A percentile compares a stretch with the other conserved stretches of the same genome.
These are phyloP conservation scores for Collariella sp. DNA, from an alignment of 495 filamentous ascomycete genomes.

Conservation along the genomic window DNA sequence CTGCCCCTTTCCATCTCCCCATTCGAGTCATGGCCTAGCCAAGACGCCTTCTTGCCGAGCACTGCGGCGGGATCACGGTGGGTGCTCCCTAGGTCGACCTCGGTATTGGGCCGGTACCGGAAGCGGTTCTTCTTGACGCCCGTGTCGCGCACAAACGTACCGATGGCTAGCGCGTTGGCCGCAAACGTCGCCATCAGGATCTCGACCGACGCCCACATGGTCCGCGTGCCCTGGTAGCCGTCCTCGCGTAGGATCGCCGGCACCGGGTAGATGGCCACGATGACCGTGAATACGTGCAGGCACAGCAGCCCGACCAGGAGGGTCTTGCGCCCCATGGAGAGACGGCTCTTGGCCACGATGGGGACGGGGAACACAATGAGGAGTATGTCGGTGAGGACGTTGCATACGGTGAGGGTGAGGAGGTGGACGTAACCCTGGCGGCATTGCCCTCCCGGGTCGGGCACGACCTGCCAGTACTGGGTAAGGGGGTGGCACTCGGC, in stretches of 20 bases:
- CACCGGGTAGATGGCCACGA: slow-evolving; percentile 66
- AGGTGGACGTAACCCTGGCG: slow-evolving; percentile 74
- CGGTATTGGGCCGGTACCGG: slow-evolving; percentile 38
- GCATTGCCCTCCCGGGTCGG: slow-evolving; percentile 78
- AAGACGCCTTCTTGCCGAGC: too few species aligned
- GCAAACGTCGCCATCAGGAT: slow-evolving; percentile 65
- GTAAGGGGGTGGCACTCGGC: slow-evolving; percentile 75
- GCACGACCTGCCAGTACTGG: slow-evolving; percentile 83
- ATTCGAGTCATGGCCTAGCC: too few species aligned
- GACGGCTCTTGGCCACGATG: slow-evolving; percentile 62
- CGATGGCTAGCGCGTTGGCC: slow-evolving; percentile 70
- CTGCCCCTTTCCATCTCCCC: too few species aligned
- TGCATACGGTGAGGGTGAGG: slow-evolving; percentile 68
- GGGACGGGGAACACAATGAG: slow-evolving; percentile 83
- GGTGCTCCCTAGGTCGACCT: not conserved
- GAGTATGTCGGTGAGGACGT: slow-evolving; percentile 77
- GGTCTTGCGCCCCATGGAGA: slow-evolving; percentile 54
- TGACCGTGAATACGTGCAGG: slow-evolving; percentile 64
- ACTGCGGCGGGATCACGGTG: too few species aligned
- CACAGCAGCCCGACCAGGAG: slow-evolving; percentile 64
- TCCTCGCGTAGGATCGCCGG: slow-evolving; percentile 52
- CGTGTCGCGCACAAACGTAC: slow-evolving; percentile 69
- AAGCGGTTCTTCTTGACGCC: slow-evolving; percentile 69
- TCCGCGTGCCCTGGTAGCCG: slow-evolving; percentile 63
- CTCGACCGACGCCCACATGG: slow-evolving; percentile 67